A percentile compares a stretch with the other conserved stretches of the same genome.
Conservation (phyloP, 768 basidiomycete genomes). For the Tubosaeta brunneosetosa region DNA sequence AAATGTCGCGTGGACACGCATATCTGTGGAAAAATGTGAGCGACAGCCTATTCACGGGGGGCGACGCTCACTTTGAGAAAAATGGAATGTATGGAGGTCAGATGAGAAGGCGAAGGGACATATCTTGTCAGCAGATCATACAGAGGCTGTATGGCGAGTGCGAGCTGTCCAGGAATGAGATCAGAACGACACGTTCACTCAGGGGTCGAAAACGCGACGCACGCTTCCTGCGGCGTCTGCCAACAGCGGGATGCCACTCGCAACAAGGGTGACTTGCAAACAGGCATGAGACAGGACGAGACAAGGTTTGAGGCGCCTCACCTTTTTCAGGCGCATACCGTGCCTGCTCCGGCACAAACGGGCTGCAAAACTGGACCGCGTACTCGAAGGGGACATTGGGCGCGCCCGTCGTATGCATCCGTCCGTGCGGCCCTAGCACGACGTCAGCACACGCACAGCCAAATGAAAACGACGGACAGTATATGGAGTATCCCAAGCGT, state of each 20-base stretch:
- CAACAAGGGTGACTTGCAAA: constrained; percentile 56
- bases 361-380: constrained; percentile 54
- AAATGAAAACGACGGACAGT: constrained; percentile 46
- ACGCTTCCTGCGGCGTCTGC: constrained; percentile 51
- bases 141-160: constrained; percentile 44
- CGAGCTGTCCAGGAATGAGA: no score
- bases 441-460: background rate
- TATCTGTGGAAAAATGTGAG: constrained; percentile 32
- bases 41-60: background rate
- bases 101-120: constrained; percentile 48
- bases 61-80: constrained; percentile 52
- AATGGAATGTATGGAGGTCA: constrained; percentile 67
- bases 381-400: constrained; percentile 38
- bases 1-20: constrained; percentile 56
- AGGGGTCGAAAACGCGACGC: constrained; percentile 28
- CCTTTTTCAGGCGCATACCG: constrained; percentile 67
- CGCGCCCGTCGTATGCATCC: constrained; percentile 37
- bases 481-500: constrained; percentile 69
- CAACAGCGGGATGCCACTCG: constrained; percentile 53
- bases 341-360: constrained; percentile 61
- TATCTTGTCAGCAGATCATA: constrained; percentile 59
- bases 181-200: background rate
- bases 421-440: constrained; percentile 55
- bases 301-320: constrained; percentile 21
- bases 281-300: constrained; percentile 1